A percentile compares a stretch with the other conserved stretches of the same genome.
phyloP scores from a whole-genome alignment of 176 grass and related monocot genomes.

The Typha latifolia region DNA sequence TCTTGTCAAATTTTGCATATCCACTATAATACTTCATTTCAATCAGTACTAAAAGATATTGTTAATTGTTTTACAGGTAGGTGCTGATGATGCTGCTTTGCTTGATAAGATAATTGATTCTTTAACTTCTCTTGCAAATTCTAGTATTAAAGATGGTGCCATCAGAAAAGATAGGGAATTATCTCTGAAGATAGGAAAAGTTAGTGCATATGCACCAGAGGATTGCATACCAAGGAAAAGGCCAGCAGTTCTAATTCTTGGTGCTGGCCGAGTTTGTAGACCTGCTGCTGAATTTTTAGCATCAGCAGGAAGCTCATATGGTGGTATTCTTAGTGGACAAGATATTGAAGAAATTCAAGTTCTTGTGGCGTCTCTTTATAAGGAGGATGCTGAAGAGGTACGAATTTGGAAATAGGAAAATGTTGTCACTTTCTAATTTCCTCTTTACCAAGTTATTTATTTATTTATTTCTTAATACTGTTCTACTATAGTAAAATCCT shows the following conservation, averaged over 20 bases:
- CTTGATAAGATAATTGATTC: conserved; percentile 79
- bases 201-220: conserved; percentile 32
- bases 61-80: conserved; percentile 42
- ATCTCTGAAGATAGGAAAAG: conserved; percentile 75
- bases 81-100: conserved; percentile 51
- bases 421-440: not conserved
- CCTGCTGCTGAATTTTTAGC: conserved; percentile 79
- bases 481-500: no score
- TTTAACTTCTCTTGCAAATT: conserved; percentile 55
- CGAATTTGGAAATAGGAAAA: conserved; percentile 3
- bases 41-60: conserved; percentile 16
- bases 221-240: conserved; percentile 28
- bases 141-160: conserved; percentile 35
- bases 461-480: no score
- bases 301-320: conserved; percentile 23
- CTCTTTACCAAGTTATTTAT: not conserved
- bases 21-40: not conserved
- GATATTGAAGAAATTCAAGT: conserved; percentile 42
- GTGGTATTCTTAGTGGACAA: conserved; percentile 10
- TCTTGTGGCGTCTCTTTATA: conserved; percentile 77
- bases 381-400: conserved; percentile 83
- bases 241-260: conserved; percentile 75
- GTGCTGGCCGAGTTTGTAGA: conserved; percentile 84
- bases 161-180: conserved; percentile 36
- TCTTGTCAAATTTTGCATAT: no score